Percentiles rank a stretch among this genome's conserved stretches.
Evolutionary conservation across 1,139 yeast genomes (phyloP).

Genomic region (Saccharomyces pastorianus): DNA sequence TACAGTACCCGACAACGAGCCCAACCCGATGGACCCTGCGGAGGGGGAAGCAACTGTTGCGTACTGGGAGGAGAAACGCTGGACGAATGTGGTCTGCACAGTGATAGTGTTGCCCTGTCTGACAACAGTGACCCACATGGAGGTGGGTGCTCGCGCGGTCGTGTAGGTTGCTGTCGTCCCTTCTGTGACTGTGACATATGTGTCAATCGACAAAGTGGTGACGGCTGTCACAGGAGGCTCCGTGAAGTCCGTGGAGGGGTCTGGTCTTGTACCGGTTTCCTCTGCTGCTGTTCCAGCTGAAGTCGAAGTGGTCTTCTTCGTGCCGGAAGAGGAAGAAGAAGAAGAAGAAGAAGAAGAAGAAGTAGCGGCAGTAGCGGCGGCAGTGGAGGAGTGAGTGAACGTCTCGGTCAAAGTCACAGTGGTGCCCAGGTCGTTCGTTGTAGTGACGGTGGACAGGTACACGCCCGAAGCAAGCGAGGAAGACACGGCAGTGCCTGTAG

Average conservation of each 20-base stretch:
- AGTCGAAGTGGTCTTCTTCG: not conserved
- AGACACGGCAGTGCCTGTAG: not conserved
- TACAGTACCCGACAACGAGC: constrained; percentile 29
- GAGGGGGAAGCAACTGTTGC: constrained; percentile 27
- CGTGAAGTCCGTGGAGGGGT: constrained; percentile 26
- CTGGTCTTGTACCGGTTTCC: constrained; percentile 15
- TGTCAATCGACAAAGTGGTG: constrained; percentile 23
- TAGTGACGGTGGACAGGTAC: not conserved
- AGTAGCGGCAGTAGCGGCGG: not conserved
- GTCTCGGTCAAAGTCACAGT: not conserved
- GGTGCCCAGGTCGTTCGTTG: not conserved
- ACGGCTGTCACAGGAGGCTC: constrained; percentile 22
- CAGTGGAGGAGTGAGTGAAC: not conserved
- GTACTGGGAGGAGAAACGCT: constrained; percentile 32
- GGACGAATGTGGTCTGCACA: constrained; percentile 34
- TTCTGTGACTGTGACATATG: constrained; percentile 23
- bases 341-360: too few species aligned
- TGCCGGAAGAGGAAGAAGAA: not conserved
- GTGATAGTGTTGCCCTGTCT: constrained; percentile 29
- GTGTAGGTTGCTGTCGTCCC: constrained; percentile 29
- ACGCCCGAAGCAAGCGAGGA: not conserved
- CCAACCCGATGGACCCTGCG: constrained; percentile 37
- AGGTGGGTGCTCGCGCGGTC: constrained; percentile 27
- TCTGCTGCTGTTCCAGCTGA: constrained; percentile 2
- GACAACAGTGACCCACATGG: constrained; percentile 37